Evolutionary conservation across 1,139 yeast species (phyloP).

Genomic region (Zhuliangozyma parablackwelliae): DNA sequence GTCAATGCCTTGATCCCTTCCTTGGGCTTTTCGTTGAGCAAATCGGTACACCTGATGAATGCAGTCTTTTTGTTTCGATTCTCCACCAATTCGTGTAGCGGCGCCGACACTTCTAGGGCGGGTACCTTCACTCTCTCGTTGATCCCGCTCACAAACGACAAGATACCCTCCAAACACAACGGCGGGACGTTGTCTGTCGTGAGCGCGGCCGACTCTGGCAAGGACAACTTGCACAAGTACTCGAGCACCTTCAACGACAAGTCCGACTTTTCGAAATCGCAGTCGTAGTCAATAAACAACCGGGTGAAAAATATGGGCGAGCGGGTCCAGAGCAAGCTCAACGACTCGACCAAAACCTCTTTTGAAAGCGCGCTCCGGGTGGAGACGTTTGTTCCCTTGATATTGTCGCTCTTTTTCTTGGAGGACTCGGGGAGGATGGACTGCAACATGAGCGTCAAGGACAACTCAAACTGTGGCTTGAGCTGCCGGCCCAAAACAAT

Average conservation of each 20-base stretch:
- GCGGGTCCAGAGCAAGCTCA: slow-evolving; percentile 80
- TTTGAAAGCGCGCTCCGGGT: slow-evolving; percentile 41
- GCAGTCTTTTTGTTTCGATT: slow-evolving; percentile 63
- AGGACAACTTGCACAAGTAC: slow-evolving; percentile 67
- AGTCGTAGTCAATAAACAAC: slow-evolving; percentile 80
- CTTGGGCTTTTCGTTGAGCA: slow-evolving; percentile 74
- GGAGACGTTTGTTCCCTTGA: slow-evolving; percentile 25
- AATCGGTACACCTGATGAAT: slow-evolving; percentile 68
- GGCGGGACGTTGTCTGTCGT: slow-evolving; percentile 92
- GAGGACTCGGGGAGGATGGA: slow-evolving; percentile 42
- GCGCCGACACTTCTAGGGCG: slow-evolving; percentile 9
- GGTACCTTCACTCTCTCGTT: slow-evolving; percentile 47
- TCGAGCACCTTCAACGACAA: slow-evolving; percentile 66
- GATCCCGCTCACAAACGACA: slow-evolving; percentile 66
- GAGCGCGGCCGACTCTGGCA: slow-evolving; percentile 71
- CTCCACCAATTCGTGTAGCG: slow-evolving; percentile 27
- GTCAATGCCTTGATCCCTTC: slow-evolving; percentile 64
- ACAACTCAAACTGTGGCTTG: slow-evolving; percentile 64
- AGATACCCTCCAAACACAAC: slow-evolving; percentile 81
- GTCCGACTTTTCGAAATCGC: slow-evolving; percentile 85
- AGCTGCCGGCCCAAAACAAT: slow-evolving; percentile 55
- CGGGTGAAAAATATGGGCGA: slow-evolving; percentile 75
- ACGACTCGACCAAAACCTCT: slow-evolving; percentile 78
- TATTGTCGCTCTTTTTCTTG: slow-evolving; percentile 17
- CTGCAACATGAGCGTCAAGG: slow-evolving; percentile 55